Percentiles rank a stretch among this genome's conserved stretches.
Conservation (phyloP, 768 basidiomycete genomes). For the Candolleomyces eurysporus region DNA sequence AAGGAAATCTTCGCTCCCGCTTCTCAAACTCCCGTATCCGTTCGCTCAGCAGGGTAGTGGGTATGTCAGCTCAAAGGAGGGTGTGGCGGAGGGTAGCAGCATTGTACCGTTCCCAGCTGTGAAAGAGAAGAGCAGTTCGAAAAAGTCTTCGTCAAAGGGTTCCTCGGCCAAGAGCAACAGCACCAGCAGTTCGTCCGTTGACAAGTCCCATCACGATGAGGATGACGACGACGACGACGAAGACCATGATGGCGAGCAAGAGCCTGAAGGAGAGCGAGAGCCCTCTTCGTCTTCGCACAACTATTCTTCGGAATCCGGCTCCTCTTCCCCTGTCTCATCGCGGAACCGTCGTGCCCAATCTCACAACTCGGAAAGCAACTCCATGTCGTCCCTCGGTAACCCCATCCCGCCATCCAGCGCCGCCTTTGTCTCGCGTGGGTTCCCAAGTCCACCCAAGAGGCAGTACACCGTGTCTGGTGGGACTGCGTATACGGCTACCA, state of each 20-base stretch:
- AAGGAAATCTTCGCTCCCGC: constrained; percentile 44
- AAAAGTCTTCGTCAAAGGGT: constrained; percentile 16
- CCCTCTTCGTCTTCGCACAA: constrained; percentile 15
- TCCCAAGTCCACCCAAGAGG: not conserved
- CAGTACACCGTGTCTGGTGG: not conserved
- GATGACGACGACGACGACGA: constrained; percentile 21
- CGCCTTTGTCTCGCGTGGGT: constrained; percentile 6
- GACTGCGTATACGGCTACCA: not conserved
- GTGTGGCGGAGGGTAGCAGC: not conserved
- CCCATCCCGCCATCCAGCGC: constrained; percentile 51
- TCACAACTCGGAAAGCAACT: constrained; percentile 68
- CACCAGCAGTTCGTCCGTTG: constrained; percentile 4
- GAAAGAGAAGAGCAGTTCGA: constrained; percentile 29
- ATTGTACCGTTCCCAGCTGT: constrained; percentile 76
- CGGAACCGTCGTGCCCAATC: constrained; percentile 46
- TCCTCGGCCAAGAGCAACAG: constrained; percentile 14
- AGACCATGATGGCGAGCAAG: constrained; percentile 32
- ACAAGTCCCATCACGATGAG: constrained; percentile 9
- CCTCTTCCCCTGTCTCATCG: not conserved
- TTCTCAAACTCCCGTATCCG: constrained; percentile 65
- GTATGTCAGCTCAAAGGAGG: constrained; percentile 58
- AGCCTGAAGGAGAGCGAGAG: constrained; percentile 31
- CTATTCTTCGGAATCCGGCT: constrained; percentile 8
- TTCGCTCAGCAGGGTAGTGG: constrained; percentile 58
- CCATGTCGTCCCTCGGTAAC: constrained; percentile 83